Evolutionary conservation across 2,329 filamentous ascomycete species (phyloP).

Genomic region (Pyricularia grisea): DNA sequence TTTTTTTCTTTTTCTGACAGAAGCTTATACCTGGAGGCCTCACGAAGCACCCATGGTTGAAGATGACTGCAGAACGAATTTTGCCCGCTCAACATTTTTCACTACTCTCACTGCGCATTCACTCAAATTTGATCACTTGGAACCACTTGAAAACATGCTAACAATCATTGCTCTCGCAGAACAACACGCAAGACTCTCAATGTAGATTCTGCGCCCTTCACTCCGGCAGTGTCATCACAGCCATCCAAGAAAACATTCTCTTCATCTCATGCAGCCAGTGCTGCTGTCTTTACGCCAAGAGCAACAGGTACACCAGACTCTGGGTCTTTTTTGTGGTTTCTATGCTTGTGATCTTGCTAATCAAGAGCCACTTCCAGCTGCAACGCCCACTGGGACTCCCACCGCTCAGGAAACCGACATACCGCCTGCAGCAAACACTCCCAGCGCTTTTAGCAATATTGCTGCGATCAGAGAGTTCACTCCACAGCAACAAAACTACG

Average conservation of each 20-base stretch:
- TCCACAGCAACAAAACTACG: conserved; percentile 40
- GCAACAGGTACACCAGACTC: conserved; percentile 27
- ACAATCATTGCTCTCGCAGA: not conserved
- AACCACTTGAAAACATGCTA: not conserved
- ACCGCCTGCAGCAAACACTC: not conserved
- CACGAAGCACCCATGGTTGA: not conserved
- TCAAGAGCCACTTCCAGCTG: conserved; percentile 18
- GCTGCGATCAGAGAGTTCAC: conserved; percentile 51
- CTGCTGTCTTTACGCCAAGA: conserved; percentile 75
- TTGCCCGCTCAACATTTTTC: not conserved
- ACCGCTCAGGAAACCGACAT: conserved; percentile 30
- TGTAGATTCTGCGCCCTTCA: conserved; percentile 94
- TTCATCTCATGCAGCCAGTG: conserved; percentile 82
- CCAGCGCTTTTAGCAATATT: conserved; percentile 36
- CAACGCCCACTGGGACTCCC: conserved; percentile 25
- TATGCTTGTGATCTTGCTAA: conserved; percentile 11
- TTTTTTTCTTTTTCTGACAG: not conserved
- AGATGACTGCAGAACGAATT: not conserved
- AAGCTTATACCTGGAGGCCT: not conserved
- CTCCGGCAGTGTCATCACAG: conserved; percentile 41
- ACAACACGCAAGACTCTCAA: conserved; percentile 60
- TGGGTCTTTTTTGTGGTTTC: conserved; percentile 6
- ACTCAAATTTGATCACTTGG: not conserved
- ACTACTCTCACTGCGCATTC: not conserved
- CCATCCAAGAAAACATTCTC: conserved; percentile 63